Evolutionary conservation across 805 yeast species (phyloP).

Genomic region (Saccharomycopsis vini): DNA sequence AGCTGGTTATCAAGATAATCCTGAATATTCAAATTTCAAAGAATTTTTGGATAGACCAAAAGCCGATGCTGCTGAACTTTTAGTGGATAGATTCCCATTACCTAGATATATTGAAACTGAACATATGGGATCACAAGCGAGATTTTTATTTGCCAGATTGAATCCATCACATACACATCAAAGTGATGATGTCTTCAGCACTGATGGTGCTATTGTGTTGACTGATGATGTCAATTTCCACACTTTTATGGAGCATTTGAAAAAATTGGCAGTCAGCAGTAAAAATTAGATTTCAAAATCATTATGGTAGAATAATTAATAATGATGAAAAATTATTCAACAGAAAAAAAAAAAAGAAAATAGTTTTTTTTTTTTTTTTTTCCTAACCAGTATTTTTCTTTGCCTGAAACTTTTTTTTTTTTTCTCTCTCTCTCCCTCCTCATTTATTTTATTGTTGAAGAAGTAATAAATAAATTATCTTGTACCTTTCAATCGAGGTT

Average conservation of each 20-base stretch:
- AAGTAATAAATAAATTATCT: no score
- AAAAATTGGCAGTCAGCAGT: slow-evolving; percentile 72
- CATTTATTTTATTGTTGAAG: no score
- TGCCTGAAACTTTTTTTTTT: no score
- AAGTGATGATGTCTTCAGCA: slow-evolving; percentile 24
- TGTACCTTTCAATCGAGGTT: no score
- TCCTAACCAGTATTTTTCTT: no score
- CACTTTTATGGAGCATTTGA: slow-evolving; percentile 90
- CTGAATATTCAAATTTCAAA: slow-evolving; percentile 50
- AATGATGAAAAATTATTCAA: no score
- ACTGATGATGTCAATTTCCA: slow-evolving; percentile 95
- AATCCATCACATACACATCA: slow-evolving; percentile 57
- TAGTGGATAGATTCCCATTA: slow-evolving; percentile 59
- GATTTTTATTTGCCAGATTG: slow-evolving; percentile 60
- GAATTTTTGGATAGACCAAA: slow-evolving; percentile 55
- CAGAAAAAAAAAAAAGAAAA: no score
- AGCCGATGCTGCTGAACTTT: slow-evolving; percentile 53
- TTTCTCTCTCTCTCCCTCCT: no score
- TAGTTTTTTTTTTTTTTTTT: no score
- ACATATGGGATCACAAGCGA: slow-evolving; percentile 69
- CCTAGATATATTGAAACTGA: slow-evolving; percentile 68
- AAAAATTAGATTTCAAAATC: slow-evolving; percentile 9
- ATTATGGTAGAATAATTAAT: no score
- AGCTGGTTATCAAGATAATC: slow-evolving; percentile 51
- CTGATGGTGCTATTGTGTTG: slow-evolving; percentile 61